A percentile compares a stretch with the other conserved stretches of the same genome.
Evolutionary conservation across 2,329 filamentous ascomycete genomes (phyloP).

Genomic region (Fusarium citri): DNA sequence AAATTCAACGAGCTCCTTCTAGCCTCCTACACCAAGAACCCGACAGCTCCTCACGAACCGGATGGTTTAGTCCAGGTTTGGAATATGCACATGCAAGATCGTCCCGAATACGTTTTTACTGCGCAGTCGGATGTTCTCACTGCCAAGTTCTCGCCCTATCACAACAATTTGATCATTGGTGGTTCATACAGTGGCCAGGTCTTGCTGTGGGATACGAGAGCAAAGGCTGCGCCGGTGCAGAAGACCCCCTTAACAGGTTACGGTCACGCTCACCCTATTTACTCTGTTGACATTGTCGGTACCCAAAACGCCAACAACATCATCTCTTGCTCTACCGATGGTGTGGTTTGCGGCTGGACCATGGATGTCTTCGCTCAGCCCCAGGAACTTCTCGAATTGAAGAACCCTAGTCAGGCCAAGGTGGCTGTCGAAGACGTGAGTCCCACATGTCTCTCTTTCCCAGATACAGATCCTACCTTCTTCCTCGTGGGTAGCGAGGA

Average conservation of each 20-base stretch:
- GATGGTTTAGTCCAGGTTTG: constrained; percentile 95
- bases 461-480: constrained; percentile 93
- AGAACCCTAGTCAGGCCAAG: constrained; percentile 85
- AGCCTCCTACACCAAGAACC: constrained; percentile 97
- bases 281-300: constrained; percentile 93
- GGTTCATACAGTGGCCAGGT: constrained; percentile 98
- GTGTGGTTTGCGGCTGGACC: constrained; percentile 96
- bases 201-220: constrained; percentile 94
- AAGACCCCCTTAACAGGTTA: constrained; percentile 96
- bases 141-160: constrained; percentile 98
- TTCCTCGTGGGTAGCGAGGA: constrained; percentile 98
- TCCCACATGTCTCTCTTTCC: constrained; percentile 94
- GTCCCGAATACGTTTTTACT: constrained; percentile 96
- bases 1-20: constrained; percentile 95
- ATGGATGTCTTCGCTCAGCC: constrained; percentile 98
- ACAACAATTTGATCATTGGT: constrained; percentile 94
- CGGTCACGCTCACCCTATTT: constrained; percentile 95
- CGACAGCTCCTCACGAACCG: constrained; percentile 91
- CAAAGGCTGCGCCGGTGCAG: constrained; percentile 88
- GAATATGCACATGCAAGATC: constrained; percentile 94
- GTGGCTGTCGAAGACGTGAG: constrained; percentile 86
- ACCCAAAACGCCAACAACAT: constrained; percentile 99
- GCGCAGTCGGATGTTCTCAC: constrained; percentile 95
- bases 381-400: constrained; percentile 91
- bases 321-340: constrained; percentile 95